Base-by-base conservation (phyloP, 2,329 filamentous ascomycete species). In the Parastagonospora nodorum region DNA sequence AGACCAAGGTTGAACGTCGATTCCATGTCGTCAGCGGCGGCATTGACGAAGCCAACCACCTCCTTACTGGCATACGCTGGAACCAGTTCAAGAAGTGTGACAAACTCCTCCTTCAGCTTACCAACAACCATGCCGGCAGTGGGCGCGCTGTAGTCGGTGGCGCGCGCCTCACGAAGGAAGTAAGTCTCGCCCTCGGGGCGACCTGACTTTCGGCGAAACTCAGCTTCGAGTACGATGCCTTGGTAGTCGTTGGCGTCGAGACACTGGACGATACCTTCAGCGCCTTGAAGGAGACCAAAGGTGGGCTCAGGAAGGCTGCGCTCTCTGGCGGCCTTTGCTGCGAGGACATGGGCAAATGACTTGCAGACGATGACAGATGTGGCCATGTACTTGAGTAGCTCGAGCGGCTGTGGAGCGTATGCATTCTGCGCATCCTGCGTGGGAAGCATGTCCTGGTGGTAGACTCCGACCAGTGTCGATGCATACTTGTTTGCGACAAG, bases 1-100 rank as follows among this genome's bases (percentile, higher is more conserved):
- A 99, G 77, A 0, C 88, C 87, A 4, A 99, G 75, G 58, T 89
- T 88, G 69, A 99, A 99, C 0, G 93, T 96, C 8, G 89, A 88
- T 4, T 65, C 72, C 2, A 67, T 75, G 1, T 66, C 74, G 14
- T 64, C 44, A 3, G 44, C 57, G 6, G 55, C 54, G 6, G 50
- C 55, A 10, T 2, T 80, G 76, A 30, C 53, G 5, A 55, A 28
- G 0, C 51, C 56, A 0, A 42, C 46, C n/a, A 58, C 50, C 6
- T 59, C 54, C 14, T 52, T 44, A 37, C 45, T 63, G 19, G 39
- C 48, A 29, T 67, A 66, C 75, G 73, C 45, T 77, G 81, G 75
- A 89, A 96, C 42, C 59, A 96, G 90, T 35, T 89, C 84, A 16
- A 97, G 80, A 29, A 97, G 76, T 5, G 77, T 82, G 50, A 82